Base-by-base conservation (phyloP, 192 early-diverging fungal genomes). In the Coemansia sp. region DNA sequence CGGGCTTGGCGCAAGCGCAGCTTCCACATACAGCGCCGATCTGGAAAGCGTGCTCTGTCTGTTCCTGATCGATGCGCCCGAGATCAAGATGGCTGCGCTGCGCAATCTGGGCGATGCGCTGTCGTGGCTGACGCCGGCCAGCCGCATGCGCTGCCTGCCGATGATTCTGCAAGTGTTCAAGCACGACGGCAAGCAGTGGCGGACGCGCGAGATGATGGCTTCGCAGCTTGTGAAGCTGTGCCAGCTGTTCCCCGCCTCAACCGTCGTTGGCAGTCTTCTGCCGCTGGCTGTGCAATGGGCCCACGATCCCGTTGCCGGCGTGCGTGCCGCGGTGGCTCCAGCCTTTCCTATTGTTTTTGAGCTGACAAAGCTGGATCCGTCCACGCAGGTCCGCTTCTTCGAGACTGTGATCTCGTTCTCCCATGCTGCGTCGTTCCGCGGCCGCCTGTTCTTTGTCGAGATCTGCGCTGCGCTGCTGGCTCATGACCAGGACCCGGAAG, bases 41-140 rank as follows among this genome's bases (percentile, higher is more conserved):
- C 72, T 78, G 54, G 84, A 85, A 58, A 74, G 70, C 61, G 70
- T 82, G 0, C 60, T 85, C 56, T 74, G 76, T 42, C 56, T 83
- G 65, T 85, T 85, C 47, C 54, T 85, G 40, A 79, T 82, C 32
- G 84, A 85, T 18, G 61, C 65, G 18, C 59, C 63, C 40, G 89
- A 91, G 45, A 87, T 93, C 59, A 89, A 90, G 61, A 87, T 89
- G 71, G 92, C 85, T 4, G 87, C 90, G 9, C 59, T 93, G 68
- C 84, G 84, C 52, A 84, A 89, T 65, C 70, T 92, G 41, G 86
- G 87, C 44, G 89, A 87, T 42, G 88, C 91, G 45, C 70, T 93
- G 26, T 75, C 83, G 8, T 87, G 85, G 54, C 79, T 93, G 26
- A 86, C 89, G 1, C 74, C 83, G 12, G 72, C 80, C 9, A 85